Evolutionary conservation across 192 early-diverging fungal genomes (phyloP), one percentile per base, ranked within the genome.

Genomic region (Cladochytrium replicatum): DNA sequence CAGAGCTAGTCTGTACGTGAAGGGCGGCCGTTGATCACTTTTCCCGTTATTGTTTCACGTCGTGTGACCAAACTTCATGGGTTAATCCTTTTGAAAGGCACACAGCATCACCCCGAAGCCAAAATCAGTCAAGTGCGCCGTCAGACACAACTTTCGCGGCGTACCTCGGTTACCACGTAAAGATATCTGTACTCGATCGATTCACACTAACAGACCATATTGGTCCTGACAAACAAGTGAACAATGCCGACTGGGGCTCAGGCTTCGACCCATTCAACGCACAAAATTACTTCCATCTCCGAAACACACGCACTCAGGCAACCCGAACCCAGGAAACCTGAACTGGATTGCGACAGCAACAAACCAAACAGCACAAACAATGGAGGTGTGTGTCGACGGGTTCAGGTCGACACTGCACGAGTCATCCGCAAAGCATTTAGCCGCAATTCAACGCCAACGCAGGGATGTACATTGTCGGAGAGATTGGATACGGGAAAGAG

Each of bases 111-210:
- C n/a, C n/a, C n/a, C n/a, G n/a, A n/a, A n/a, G n/a, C n/a, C n/a
- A n/a, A n/a, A n/a, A n/a, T n/a, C n/a, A n/a, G n/a, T n/a, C n/a
- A n/a, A n/a, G n/a, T n/a, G 50, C 29, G 21, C 45, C 42, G 30
- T 11, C 23, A 60, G 55, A 61, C 54, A 41, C 32, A 21, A 9
- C 42, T 15, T 26, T 17, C 15, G 58, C 56, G 17, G 17, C 32
- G 11, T 62, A 75, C 37, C 71, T 61, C 43, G 71, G 63, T 9
- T 73, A 76, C 54, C 71, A 67, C 65, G 48, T 71, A 7, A 46
- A 32, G 11, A 54, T n/a, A 73, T 22, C 53, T 76, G 21, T 28
- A 61, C 17, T 15, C 29, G 15, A 24, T 76, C 9, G 71, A 76
- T 42, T 8, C 25, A 17, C 45, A 74, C 21, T 73, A n/a, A n/a